These are phyloP conservation scores for Cubamyces lactineus DNA, from an alignment of 768 basidiomycete species.

Conservation along the genomic window DNA sequence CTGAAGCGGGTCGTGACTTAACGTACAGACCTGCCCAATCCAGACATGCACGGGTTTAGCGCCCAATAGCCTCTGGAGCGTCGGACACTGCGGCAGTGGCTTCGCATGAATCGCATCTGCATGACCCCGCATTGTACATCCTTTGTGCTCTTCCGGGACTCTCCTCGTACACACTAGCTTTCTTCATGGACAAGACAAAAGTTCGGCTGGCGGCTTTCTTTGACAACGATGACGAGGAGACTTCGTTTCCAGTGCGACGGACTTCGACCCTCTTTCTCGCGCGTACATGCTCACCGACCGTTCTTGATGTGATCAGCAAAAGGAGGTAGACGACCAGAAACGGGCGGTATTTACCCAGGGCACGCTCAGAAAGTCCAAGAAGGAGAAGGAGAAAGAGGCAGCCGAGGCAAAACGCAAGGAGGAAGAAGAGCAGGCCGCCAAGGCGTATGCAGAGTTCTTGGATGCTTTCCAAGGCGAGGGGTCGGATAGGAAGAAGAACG, in stretches of 20 bases:
- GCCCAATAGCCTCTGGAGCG: neutral
- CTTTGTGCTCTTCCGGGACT: neutral
- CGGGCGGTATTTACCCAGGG: slow-evolving; percentile 84
- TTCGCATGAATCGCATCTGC: neutral
- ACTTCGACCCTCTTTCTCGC: slow-evolving; percentile 63
- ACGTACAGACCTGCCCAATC: too few relatives aligned
- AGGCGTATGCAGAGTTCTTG: slow-evolving; percentile 82
- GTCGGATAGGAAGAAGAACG: slow-evolving; percentile 48
- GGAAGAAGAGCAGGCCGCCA: slow-evolving; percentile 79
- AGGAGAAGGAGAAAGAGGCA: slow-evolving; percentile 91
- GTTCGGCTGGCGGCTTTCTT: slow-evolving; percentile 77
- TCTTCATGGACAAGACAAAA: slow-evolving; percentile 68
- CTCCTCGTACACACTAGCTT: neutral
- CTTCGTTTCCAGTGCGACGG: slow-evolving; percentile 91
- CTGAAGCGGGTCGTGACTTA: too few relatives aligned
- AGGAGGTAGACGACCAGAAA: slow-evolving; percentile 84
- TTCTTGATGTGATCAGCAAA: slow-evolving; percentile 61
- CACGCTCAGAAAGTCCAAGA: slow-evolving; percentile 84
- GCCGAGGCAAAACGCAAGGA: slow-evolving; percentile 88
- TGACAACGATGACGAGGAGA: slow-evolving; percentile 82
- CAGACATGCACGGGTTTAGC: neutral
- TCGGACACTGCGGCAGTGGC: neutral
- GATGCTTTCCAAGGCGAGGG: slow-evolving; percentile 83
- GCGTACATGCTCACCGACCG: slow-evolving; percentile 63
- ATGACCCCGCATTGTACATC: neutral